Percentiles rank a stretch among this genome's conserved stretches.
Conservation (phyloP, 495 filamentous ascomycete genomes). For the Amorphotheca resinae region DNA sequence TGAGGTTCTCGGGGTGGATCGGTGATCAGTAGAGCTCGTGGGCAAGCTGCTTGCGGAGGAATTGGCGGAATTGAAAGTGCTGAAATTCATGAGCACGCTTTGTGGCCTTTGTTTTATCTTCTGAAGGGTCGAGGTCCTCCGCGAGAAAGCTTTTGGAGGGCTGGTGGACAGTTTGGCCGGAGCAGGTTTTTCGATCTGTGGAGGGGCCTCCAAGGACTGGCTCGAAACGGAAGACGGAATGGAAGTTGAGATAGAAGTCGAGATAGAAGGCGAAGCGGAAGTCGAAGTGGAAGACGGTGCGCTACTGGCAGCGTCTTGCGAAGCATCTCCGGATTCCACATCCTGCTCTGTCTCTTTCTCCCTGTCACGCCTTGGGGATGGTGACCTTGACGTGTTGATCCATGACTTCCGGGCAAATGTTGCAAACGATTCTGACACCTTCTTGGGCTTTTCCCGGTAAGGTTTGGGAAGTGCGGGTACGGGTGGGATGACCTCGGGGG, state of each 20-base stretch:
- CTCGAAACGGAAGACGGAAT: no score
- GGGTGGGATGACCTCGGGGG: constrained; percentile 14
- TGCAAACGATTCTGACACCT: constrained; percentile 46
- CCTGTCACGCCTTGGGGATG: constrained; percentile 34
- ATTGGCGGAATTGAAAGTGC: constrained; percentile 20
- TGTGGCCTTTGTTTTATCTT: constrained; percentile 17
- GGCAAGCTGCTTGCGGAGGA: constrained; percentile 22
- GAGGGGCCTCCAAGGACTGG: constrained; percentile 1
- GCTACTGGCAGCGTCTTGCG: constrained; percentile 8
- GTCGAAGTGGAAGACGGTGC: background rate
- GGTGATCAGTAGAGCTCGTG: constrained; percentile 31
- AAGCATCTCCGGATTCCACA: constrained; percentile 3
- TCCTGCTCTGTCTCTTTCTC: constrained; percentile 6
- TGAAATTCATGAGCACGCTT: constrained; percentile 20
- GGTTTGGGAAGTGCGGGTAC: constrained; percentile 16
- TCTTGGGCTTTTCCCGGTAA: constrained; percentile 17
- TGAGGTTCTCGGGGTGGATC: constrained; percentile 34
- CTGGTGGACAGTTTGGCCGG: constrained; percentile 4
- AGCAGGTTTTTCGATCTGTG: constrained; percentile 11
- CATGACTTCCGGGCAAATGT: constrained; percentile 56
- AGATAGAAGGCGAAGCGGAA: no score
- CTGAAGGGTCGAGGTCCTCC: constrained; percentile 6
- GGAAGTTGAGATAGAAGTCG: no score
- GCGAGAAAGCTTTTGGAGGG: constrained; percentile 3
- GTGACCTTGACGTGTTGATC: constrained; percentile 48